Base-by-base conservation (phyloP, 108 stramenopile species). In the Nitzschia inconspicua region DNA sequence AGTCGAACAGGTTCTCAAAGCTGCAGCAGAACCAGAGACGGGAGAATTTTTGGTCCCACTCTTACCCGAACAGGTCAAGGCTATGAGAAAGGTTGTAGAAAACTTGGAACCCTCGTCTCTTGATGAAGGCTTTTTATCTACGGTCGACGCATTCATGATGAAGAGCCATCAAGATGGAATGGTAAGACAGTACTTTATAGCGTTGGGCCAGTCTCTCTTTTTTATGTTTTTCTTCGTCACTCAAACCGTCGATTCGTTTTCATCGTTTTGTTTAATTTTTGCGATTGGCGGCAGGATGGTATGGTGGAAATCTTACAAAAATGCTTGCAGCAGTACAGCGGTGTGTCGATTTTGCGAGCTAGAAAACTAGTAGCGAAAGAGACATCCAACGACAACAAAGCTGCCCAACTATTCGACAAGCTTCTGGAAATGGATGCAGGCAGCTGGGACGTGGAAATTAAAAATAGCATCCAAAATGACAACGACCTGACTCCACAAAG, bases 21-120 rank as follows among this genome's bases (percentile, higher is more conserved):
- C 88, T 8, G 89, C 88, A 7, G 84, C 85, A 56, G 93, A 94
- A 62, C 84, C 85, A 14, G 81, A 83, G 26, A 73, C 77, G 32
- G 93, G 93, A 30, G 93, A 94, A 54, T 94, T 94, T 54, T 62
- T 91, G 49, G 89, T 94, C 13, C 93, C 93, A 13, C 63, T 94
- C 24, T 63, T 72, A 23, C 55, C 51, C 20, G 84, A 80, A 10
- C 83, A 87, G 34, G 58, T 91, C 0, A 58, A 78, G 14, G 79
- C 77, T 3, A 89, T 94, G 89, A 68, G 85, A 48, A 56, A 62
- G 13, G 71, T 47, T 25, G 41, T 94, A 62, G 67, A 77, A 41
- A 61, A 47, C 13, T 55, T 94, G 42, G 82, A 89, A 40, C 72
- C 66, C 43, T 64, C 51, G 4, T 64, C 57, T 13, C 66, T 91